Conservation (phyloP, 306 rosid species). For the Acmispon strigosus region DNA sequence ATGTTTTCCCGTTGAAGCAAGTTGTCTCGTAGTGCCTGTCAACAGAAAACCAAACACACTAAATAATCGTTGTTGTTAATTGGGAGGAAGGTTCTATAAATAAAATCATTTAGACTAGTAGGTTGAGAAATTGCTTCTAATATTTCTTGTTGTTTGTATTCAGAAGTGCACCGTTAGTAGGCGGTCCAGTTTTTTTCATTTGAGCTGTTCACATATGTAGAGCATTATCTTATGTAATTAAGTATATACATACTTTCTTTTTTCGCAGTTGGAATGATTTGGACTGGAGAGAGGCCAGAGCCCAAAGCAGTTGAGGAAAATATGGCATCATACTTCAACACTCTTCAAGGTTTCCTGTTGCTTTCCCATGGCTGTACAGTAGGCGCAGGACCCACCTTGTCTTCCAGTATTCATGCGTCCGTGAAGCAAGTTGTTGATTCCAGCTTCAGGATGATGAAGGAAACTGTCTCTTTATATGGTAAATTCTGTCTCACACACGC, state of each 20-base stretch:
- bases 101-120: background rate
- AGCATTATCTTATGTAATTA: no score
- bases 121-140: no score
- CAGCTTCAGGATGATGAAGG: constrained; percentile 69
- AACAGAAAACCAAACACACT: no score
- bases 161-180: no score
- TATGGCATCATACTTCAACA: constrained; percentile 69
- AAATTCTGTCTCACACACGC: background rate
- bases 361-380: constrained; percentile 65
- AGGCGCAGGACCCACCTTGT: constrained; percentile 77
- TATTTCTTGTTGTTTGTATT: no score
- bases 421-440: constrained; percentile 69
- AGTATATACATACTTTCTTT: constrained; percentile 3
- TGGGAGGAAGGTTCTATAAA: background rate
- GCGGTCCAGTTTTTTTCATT: background rate
- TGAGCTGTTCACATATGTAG: background rate
- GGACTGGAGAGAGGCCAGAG: constrained; percentile 62
- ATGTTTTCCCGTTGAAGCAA: no score
- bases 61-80: background rate
- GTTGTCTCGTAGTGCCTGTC: no score
- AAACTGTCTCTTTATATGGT: constrained; percentile 64
- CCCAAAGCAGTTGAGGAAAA: constrained; percentile 62
- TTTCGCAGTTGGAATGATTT: constrained; percentile 85
- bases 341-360: constrained; percentile 76
- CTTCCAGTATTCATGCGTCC: constrained; percentile 50